Percentiles rank a stretch among this genome's conserved stretches.
Evolutionary conservation across 257 asterid species (phyloP).

Genomic region (Cruciata laevipes): DNA sequence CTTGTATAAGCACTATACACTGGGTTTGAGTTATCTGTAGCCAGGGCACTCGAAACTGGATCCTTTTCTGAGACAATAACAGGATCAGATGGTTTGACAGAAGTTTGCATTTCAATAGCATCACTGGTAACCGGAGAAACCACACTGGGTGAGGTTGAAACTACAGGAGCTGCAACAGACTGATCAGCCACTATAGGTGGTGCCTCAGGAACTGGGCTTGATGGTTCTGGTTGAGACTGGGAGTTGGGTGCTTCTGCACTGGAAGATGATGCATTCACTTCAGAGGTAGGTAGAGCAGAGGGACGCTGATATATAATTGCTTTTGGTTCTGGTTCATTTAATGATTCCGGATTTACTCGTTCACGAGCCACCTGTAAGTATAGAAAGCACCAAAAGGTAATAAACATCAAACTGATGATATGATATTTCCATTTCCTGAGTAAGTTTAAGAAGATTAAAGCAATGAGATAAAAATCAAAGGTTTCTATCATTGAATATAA

Average conservation of each 20-base stretch:
- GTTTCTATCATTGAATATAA: conserved; percentile 28
- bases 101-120: conserved; percentile 28
- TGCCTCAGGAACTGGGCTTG: conserved; percentile 56
- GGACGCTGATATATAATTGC: conserved; percentile 31
- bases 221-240: conserved; percentile 27
- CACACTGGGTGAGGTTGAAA: conserved; percentile 39
- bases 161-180: conserved; percentile 30
- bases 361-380: conserved; percentile 68
- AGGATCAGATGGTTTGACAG: conserved; percentile 39
- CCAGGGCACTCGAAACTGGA: conserved; percentile 22
- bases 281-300: conserved; percentile 37
- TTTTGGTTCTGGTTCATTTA: conserved; percentile 31
- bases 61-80: conserved; percentile 30
- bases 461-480: conserved; percentile 12
- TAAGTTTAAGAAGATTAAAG: conserved; percentile 3
- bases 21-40: conserved; percentile 32
- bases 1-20: conserved; percentile 28
- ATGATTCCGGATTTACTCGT: conserved; percentile 24
- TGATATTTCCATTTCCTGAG: not conserved
- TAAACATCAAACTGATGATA: not conserved
- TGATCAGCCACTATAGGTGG: conserved; percentile 43
- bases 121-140: conserved; percentile 33
- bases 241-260: conserved; percentile 29
- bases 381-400: conserved; percentile 20
- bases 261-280: conserved; percentile 32